Evolutionary conservation across 306 rosid genomes (phyloP).

Genomic region (Glycine latifolia): DNA sequence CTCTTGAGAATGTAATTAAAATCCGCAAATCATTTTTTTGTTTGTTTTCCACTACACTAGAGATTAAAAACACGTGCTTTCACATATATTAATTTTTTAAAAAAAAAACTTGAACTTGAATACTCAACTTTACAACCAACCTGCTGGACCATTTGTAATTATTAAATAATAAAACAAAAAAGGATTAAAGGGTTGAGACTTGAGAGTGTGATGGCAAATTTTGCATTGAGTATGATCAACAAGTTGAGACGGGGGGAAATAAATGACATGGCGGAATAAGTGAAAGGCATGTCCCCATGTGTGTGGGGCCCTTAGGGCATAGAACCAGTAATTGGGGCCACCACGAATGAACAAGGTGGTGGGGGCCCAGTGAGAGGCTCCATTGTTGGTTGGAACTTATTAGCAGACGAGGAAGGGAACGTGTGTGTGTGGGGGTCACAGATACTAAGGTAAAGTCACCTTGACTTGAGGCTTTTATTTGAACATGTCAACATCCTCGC

Average conservation of each 20-base stretch:
- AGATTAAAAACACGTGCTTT: not conserved
- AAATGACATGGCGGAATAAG: slow-evolving; percentile 50
- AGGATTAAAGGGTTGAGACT: not conserved
- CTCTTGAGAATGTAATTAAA: not conserved
- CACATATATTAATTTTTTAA: not conserved
- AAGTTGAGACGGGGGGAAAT: slow-evolving; percentile 35
- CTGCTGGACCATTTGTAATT: not conserved
- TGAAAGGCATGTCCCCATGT: slow-evolving; percentile 42
- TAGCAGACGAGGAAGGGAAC: slow-evolving; percentile 38
- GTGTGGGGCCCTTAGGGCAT: slow-evolving; percentile 47
- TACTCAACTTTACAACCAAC: slow-evolving; percentile 43
- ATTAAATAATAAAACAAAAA: not conserved
- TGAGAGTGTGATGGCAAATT: slow-evolving; percentile 17
- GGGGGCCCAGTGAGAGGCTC: slow-evolving; percentile 47
- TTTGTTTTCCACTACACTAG: too few species aligned
- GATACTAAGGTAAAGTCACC: not conserved
- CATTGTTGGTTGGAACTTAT: slow-evolving; percentile 56
- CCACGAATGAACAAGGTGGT: slow-evolving; percentile 30
- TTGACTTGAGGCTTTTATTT: slow-evolving; percentile 3
- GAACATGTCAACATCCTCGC: slow-evolving; percentile 36
- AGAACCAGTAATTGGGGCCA: slow-evolving; percentile 35
- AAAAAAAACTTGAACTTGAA: slow-evolving; percentile 35
- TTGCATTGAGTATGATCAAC: slow-evolving; percentile 3
- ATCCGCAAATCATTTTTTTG: not conserved
- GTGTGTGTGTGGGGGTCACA: slow-evolving; percentile 53